Base-by-base conservation (phyloP, 2,329 filamentous ascomycete species). In the Dothidotthia symphoricarpi region DNA sequence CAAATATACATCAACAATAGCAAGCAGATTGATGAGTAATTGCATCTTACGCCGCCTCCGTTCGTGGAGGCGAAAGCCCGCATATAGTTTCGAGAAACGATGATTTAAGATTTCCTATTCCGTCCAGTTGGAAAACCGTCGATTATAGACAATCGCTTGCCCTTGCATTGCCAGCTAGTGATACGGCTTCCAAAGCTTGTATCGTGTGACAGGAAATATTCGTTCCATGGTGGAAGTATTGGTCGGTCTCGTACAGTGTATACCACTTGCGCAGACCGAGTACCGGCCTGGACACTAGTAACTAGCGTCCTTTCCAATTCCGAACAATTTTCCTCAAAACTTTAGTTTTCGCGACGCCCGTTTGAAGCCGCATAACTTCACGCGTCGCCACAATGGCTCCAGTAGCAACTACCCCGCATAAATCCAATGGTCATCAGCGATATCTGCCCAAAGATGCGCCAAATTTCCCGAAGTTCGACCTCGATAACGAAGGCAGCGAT, bases 381-480 rank as follows among this genome's bases (percentile, higher is more conserved):
- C 47, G 15, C 32, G 47, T 19, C 38, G 29, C 36, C 39, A 30
- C 48, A 44, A 65, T 65, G 61, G 58, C 60, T 29, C 58, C 58
- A 39, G 53, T 48, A 26, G 49, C 45, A 13, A 59, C 46, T 12
- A 41, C 37, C 10, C 45, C 56, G 27, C 53, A 52, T 14, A 57
- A 51, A 35, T 38, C 55, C 19, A 51, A 51, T 19, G 34, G 41
- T 11, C 50, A 49, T 38, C 41, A 55, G 40, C 53, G 55, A 16
- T 61, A 55, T 19, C 28, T 51, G 2, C 42, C 55, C 12, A 36
- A 45, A 7, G 45, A 55, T 22, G 16, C 31, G 7, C 44, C 48
- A 13, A 29, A 43, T n/a, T 13, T 34, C 6, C 31, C 45, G 22
- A 39, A 41, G 7, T 49, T 52, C 33, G 43, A 52, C 28, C 47